Evolutionary conservation across 768 basidiomycete genomes (phyloP).

Genomic region (Amanita muscaria): DNA sequence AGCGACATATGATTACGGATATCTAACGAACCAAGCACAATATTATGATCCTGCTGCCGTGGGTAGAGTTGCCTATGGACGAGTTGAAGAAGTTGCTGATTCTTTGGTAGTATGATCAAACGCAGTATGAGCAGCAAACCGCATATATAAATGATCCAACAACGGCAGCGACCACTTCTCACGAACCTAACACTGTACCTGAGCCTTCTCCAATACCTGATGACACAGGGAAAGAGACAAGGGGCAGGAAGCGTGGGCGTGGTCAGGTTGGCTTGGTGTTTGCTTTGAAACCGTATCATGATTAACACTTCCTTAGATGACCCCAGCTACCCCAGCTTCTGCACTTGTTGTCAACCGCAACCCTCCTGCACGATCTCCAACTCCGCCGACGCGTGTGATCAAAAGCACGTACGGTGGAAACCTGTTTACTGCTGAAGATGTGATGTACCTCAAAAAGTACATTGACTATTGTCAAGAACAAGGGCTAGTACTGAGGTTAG

Average conservation of each 20-base stretch:
- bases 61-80: background rate
- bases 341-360: constrained; percentile 59
- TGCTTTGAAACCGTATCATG: constrained; percentile 6
- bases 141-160: constrained; percentile 44
- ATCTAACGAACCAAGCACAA: constrained; percentile 47
- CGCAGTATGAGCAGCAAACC: constrained; percentile 26
- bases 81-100: background rate
- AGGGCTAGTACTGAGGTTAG: constrained; percentile 70
- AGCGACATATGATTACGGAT: constrained; percentile 49
- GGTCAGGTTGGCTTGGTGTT: constrained; percentile 34
- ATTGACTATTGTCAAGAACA: constrained; percentile 89
- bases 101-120: constrained; percentile 40
- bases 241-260: constrained; percentile 65
- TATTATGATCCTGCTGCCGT: constrained; percentile 14
- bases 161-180: constrained; percentile 31
- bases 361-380: constrained; percentile 71
- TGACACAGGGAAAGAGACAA: constrained; percentile 34
- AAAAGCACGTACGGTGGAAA: constrained; percentile 90
- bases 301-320: constrained; percentile 27
- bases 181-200: constrained; percentile 27
- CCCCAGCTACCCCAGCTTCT: constrained; percentile 59
- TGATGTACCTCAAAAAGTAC: constrained; percentile 76
- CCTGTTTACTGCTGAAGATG: constrained; percentile 77
- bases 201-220: constrained; percentile 28
- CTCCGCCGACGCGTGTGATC: constrained; percentile 74